These are phyloP conservation scores for Barbarea vulgaris DNA, from an alignment of 345 rosid species.

Conservation along the genomic window DNA sequence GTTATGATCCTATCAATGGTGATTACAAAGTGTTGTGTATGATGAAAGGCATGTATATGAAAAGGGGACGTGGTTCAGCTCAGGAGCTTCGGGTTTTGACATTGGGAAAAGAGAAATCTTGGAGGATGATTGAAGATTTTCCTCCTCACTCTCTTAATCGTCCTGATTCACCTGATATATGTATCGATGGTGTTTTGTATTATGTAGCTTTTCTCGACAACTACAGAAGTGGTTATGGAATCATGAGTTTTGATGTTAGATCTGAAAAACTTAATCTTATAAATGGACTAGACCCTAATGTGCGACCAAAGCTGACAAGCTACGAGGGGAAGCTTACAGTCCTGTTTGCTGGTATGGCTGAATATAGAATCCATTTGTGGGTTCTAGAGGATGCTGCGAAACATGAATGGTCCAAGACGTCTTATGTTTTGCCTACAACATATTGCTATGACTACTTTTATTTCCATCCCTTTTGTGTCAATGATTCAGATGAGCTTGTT, in stretches of 20 bases:
- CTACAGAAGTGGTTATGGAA: background rate
- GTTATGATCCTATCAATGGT: constrained; percentile 23
- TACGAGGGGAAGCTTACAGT: constrained; percentile 13
- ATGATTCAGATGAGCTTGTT: constrained; percentile 3
- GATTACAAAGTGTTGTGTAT: constrained; percentile 31
- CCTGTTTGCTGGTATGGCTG: background rate
- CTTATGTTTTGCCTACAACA: background rate
- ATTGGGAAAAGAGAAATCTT: too few species aligned
- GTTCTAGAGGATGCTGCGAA: constrained; percentile 12
- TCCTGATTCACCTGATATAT: constrained; percentile 1
- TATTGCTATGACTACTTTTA: background rate
- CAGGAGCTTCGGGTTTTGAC: background rate
- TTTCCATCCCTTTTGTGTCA: background rate
- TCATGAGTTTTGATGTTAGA: constrained; percentile 24
- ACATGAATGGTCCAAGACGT: background rate
- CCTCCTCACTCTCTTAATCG: constrained; percentile 6
- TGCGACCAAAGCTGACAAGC: background rate
- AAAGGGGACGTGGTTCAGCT: background rate
- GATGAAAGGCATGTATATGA: background rate
- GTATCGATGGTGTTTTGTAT: constrained; percentile 10
- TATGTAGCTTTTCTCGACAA: constrained; percentile 17
- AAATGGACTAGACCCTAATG: background rate
- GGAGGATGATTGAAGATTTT: background rate
- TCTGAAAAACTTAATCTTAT: constrained; percentile 15
- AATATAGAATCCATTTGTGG: background rate